Conservation (phyloP, 306 rosid species). For the Spatholobus suberectus region DNA sequence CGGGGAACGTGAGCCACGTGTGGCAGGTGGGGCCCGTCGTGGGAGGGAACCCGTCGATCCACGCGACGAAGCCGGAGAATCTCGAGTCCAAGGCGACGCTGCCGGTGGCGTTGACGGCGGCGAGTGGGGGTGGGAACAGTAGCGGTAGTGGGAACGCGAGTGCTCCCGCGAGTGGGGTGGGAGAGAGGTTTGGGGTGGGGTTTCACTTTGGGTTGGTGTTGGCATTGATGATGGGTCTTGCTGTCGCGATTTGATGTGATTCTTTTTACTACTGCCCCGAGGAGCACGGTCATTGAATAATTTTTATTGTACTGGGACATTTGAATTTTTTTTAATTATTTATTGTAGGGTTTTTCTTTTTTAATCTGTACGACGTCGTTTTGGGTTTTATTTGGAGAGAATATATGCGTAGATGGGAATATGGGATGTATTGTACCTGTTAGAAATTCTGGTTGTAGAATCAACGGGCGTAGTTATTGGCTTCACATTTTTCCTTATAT, state of each 20-base stretch:
- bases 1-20: constrained; percentile 46
- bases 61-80: background rate
- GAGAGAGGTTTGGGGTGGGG: constrained; percentile 3
- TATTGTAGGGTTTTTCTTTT: background rate
- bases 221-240: background rate
- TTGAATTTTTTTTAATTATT: background rate
- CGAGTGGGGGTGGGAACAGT: no score
- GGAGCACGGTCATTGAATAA: constrained; percentile 5
- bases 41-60: constrained; percentile 1
- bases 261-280: background rate
- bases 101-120: background rate
- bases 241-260: constrained; percentile 18
- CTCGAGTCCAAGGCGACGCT: background rate
- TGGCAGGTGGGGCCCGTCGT: constrained; percentile 79
- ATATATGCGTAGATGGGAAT: no score
- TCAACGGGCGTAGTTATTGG: no score
- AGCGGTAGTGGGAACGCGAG: no score
- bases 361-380: background rate
- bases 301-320: background rate
- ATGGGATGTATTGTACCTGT: no score
- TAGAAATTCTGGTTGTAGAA: no score
- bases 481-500: no score
- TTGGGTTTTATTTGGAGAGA: no score
- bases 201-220: constrained; percentile 5
- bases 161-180: background rate